Conservation (phyloP, 2,329 filamentous ascomycete genomes). For the Cercospora janseana region DNA sequence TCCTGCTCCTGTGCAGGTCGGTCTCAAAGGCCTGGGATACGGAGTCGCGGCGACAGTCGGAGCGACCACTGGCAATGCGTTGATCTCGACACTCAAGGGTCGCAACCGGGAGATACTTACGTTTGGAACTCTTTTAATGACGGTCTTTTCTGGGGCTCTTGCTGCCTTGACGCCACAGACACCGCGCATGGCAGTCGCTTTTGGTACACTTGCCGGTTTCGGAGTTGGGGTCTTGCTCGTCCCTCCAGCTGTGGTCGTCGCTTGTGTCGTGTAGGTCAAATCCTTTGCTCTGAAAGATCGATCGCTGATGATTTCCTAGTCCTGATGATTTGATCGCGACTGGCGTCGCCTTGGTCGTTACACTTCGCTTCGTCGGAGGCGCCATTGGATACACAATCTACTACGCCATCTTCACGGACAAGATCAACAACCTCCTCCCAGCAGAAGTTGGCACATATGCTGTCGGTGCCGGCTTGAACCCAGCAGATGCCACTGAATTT, state of each 20-base stretch:
- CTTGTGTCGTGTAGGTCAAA: slow-evolving; percentile 40
- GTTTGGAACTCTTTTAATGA: slow-evolving; percentile 62
- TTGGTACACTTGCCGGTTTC: slow-evolving; percentile 60
- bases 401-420: slow-evolving; percentile 52
- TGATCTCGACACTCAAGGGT: slow-evolving; percentile 58
- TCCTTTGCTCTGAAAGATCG: background rate
- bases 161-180: slow-evolving; percentile 27
- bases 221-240: slow-evolving; percentile 66
- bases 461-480: slow-evolving; percentile 31
- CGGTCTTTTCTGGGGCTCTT: slow-evolving; percentile 48
- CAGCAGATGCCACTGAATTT: slow-evolving; percentile 12
- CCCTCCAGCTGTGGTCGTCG: slow-evolving; percentile 60
- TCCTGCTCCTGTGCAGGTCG: slow-evolving; percentile 18
- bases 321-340: slow-evolving; percentile 67
- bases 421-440: slow-evolving; percentile 50
- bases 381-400: slow-evolving; percentile 40
- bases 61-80: slow-evolving; percentile 56
- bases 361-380: slow-evolving; percentile 66
- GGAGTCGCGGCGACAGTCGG: slow-evolving; percentile 61
- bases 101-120: slow-evolving; percentile 60
- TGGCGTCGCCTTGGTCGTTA: slow-evolving; percentile 62
- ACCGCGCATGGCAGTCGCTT: slow-evolving; percentile 35
- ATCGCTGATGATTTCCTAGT: slow-evolving; percentile 41
- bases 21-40: slow-evolving; percentile 39
- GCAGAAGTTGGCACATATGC: slow-evolving; percentile 48